Conservation (phyloP, 2,329 filamentous ascomycete species). For the Fonsecaea monophora region DNA sequence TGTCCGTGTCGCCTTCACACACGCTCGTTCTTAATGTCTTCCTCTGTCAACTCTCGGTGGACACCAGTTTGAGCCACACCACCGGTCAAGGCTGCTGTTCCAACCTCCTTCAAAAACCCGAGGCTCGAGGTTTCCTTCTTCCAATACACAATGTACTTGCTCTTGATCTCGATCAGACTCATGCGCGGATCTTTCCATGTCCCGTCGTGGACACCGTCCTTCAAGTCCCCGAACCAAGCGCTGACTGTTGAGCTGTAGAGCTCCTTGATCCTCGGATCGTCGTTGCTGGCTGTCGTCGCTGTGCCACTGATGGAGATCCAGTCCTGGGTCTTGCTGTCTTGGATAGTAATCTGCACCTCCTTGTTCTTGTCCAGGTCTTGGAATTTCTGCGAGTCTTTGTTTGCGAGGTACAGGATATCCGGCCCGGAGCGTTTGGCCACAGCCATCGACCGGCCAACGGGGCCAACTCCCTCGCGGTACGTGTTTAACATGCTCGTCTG, state of each 20-base stretch:
- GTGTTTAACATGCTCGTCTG: slow-evolving; percentile 48
- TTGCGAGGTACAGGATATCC: slow-evolving; percentile 60
- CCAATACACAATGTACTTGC: slow-evolving; percentile 50
- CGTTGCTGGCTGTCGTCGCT: slow-evolving; percentile 50
- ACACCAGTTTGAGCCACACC: slow-evolving; percentile 50
- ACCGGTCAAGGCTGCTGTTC: slow-evolving; percentile 47
- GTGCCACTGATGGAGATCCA: slow-evolving; percentile 57
- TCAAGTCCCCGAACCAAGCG: slow-evolving; percentile 60
- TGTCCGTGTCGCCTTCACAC: slow-evolving; percentile 9
- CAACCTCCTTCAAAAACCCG: slow-evolving; percentile 51
- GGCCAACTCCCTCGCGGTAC: slow-evolving; percentile 30
- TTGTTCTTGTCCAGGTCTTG: slow-evolving; percentile 52
- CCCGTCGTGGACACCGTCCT: slow-evolving; percentile 57
- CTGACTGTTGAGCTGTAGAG: slow-evolving; percentile 49
- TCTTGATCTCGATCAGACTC: slow-evolving; percentile 52
- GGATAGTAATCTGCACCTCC: slow-evolving; percentile 55
- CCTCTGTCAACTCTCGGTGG: slow-evolving; percentile 37
- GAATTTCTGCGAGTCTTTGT: slow-evolving; percentile 57
- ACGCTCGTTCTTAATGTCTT: slow-evolving; percentile 41
- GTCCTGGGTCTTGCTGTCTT: slow-evolving; percentile 55
- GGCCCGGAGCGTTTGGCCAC: slow-evolving; percentile 53
- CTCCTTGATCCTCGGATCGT: slow-evolving; percentile 58
- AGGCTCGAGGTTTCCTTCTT: slow-evolving; percentile 45
- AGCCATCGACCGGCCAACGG: slow-evolving; percentile 55
- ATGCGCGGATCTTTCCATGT: slow-evolving; percentile 57